A percentile compares a stretch with the other conserved stretches of the same genome.
These are phyloP conservation scores for Aspergillus novofumigatus DNA, from an alignment of 2,329 filamentous ascomycete genomes.

Conservation along the genomic window DNA sequence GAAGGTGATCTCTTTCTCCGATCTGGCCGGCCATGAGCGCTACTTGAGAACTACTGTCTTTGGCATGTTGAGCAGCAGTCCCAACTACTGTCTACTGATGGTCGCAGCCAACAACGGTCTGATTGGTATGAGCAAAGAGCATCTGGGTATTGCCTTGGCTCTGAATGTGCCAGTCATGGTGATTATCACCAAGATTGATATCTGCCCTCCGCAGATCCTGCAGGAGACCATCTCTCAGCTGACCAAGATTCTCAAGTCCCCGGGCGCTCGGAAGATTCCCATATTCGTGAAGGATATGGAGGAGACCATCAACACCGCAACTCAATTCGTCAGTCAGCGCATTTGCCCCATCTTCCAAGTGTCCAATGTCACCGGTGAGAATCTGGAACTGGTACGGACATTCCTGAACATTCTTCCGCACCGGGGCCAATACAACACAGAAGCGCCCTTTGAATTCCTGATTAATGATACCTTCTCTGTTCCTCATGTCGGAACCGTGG, in stretches of 20 bases:
- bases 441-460: conserved; percentile 88
- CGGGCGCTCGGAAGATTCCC: conserved; percentile 89
- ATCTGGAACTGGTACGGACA: conserved; percentile 80
- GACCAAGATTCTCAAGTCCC: conserved; percentile 87
- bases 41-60: conserved; percentile 97
- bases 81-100: conserved; percentile 97
- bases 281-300: conserved; percentile 90
- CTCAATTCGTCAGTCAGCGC: conserved; percentile 89
- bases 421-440: conserved; percentile 84
- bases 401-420: conserved; percentile 96
- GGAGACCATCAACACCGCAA: conserved; percentile 90
- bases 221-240: conserved; percentile 90
- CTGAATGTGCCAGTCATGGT: conserved; percentile 98
- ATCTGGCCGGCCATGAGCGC: conserved; percentile 90
- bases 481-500: conserved; percentile 92
- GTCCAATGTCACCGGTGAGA: conserved; percentile 93
- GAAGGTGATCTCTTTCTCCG: conserved; percentile 95
- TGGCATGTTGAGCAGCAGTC: conserved; percentile 86
- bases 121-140: conserved; percentile 97
- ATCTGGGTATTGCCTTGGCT: conserved; percentile 88
- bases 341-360: conserved; percentile 98
- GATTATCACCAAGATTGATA: conserved; percentile 96
- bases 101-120: conserved; percentile 96
- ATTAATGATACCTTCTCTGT: conserved; percentile 98
- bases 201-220: conserved; percentile 91